These are phyloP conservation scores for Lactifluus volemus DNA, from an alignment of 768 basidiomycete species.

Conservation along the genomic window DNA sequence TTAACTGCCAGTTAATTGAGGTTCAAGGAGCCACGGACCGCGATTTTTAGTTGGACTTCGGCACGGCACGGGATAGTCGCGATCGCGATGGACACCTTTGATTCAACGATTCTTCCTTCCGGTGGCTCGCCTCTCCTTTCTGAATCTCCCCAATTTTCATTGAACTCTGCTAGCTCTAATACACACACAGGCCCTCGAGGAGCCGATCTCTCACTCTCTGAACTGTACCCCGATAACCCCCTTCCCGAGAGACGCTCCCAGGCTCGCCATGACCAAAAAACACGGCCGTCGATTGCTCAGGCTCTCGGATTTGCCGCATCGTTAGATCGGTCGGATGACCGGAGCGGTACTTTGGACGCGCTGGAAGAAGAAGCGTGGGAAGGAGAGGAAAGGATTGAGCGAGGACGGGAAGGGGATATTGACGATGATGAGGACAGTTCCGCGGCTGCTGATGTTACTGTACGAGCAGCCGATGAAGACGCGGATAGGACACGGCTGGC, in stretches of 20 bases:
- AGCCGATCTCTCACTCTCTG: conserved; percentile 49
- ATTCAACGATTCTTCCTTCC: conserved; percentile 22
- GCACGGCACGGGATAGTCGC: background rate
- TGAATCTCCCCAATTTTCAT: conserved; percentile 33
- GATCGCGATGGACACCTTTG: conserved; percentile 27
- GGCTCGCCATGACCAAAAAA: background rate
- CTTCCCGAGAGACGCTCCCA: conserved; percentile 19
- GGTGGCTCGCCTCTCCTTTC: conserved; percentile 38
- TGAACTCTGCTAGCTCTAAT: conserved; percentile 23
- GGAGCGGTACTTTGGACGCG: background rate
- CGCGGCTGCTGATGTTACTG: conserved; percentile 22
- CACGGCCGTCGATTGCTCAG: conserved; percentile 6
- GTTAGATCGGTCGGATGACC: background rate
- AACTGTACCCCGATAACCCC: conserved; percentile 39
- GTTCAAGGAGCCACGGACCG: background rate
- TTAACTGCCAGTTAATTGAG: too few relatives aligned
- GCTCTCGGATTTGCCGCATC: conserved; percentile 10
- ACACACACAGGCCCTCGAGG: conserved; percentile 35
- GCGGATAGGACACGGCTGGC: conserved; percentile 18
- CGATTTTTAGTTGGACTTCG: background rate
- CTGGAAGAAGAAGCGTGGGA: conserved; percentile 12
- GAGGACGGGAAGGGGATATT: conserved; percentile 10
- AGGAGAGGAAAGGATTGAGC: conserved; percentile 17
- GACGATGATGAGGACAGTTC: conserved; percentile 16
- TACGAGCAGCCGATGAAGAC: conserved; percentile 22